Evolutionary conservation across 129 eudicot genomes (phyloP), one percentile per base, ranked within the genome.

Genomic region (Lonicera japonica): DNA sequence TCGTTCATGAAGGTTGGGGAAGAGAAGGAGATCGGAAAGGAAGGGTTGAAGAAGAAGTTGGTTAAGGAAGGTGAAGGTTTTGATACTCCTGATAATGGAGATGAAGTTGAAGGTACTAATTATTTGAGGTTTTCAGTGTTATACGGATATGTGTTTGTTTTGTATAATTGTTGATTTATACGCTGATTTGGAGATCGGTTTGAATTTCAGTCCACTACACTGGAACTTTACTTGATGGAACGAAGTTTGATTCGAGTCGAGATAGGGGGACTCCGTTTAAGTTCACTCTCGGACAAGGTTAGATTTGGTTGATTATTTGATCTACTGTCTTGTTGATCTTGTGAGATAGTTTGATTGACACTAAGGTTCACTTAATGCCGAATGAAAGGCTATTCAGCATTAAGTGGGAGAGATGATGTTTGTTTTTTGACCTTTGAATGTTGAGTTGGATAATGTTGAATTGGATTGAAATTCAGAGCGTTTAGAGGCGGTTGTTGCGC

Each of bases 261-360:
- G 98, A 91, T 66, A 73, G 88, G 65, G 96, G 95, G 20, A 78
- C 82, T 56, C 96, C 98, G 12, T 91, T 91, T 65, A 84, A 73
- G 29, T 91, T 91, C 72, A 79, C 95, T 56, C 95, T 91, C 34
- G 98, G 96, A 55, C 91, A 91, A 84, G 98, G 96, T 88, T 12
- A 61, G 58, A 41, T 20, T 38, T 59, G 16, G 0, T 46, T 43
- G 2, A 43, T 6, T 29, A 29, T 6, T 29, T 29, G 36, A 29
- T 29, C 6, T 2, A 29, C 6, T 29, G 36, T 29, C 4, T 29
- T 2, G 36, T 29, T 29, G 36, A 29, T 29, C 36, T 29, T n/a
- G n/a, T n/a, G n/a, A n/a, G n/a, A n/a, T n/a, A 29, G 36, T 6
- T 29, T 57, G 18, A 3, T 45, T 29, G 36, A 29, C 6, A 29